A percentile compares a stretch with the other conserved stretches of the same genome.
These are phyloP conservation scores for Termitomyces sp. DNA, from an alignment of 768 basidiomycete genomes.

Conservation along the genomic window DNA sequence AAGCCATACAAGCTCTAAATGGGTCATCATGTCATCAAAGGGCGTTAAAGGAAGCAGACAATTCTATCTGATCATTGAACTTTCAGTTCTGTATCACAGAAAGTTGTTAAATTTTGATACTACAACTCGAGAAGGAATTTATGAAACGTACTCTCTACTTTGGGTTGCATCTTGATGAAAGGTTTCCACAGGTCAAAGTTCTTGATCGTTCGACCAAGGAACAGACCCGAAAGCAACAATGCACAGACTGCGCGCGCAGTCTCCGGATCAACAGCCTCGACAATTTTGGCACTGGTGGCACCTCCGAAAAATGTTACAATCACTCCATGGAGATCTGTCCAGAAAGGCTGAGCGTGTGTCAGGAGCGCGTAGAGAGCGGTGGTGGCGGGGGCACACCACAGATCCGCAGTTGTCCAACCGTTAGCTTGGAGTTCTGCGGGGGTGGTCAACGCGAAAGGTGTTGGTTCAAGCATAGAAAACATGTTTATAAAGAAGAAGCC, in stretches of 20 bases:
- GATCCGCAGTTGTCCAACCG: constrained; percentile 81
- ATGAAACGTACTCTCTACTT: constrained; percentile 9
- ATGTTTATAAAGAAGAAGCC: constrained; percentile 79
- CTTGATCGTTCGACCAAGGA: constrained; percentile 57
- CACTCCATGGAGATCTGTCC: constrained; percentile 52
- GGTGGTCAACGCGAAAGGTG: constrained; percentile 59
- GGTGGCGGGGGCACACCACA: constrained; percentile 79
- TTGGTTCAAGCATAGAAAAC: constrained; percentile 71
- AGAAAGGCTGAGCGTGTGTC: constrained; percentile 85
- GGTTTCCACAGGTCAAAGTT: constrained; percentile 43
- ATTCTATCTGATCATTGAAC: constrained; percentile 3
- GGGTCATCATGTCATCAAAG: background rate
- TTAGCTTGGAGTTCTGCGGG: constrained; percentile 76
- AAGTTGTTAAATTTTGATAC: background rate
- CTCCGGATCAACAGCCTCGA: constrained; percentile 53
- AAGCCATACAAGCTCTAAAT: background rate
- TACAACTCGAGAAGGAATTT: background rate
- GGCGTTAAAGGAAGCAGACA: background rate
- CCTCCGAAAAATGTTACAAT: constrained; percentile 42
- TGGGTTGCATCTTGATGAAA: constrained; percentile 9
- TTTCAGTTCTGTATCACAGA: constrained; percentile 1
- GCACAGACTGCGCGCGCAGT: constrained; percentile 71
- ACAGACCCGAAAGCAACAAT: constrained; percentile 53
- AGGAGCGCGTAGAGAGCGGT: constrained; percentile 77
- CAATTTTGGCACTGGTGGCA: constrained; percentile 21